Base-by-base conservation (phyloP, 2,329 filamentous ascomycete genomes). In the Thielaviopsis ethacetica region DNA sequence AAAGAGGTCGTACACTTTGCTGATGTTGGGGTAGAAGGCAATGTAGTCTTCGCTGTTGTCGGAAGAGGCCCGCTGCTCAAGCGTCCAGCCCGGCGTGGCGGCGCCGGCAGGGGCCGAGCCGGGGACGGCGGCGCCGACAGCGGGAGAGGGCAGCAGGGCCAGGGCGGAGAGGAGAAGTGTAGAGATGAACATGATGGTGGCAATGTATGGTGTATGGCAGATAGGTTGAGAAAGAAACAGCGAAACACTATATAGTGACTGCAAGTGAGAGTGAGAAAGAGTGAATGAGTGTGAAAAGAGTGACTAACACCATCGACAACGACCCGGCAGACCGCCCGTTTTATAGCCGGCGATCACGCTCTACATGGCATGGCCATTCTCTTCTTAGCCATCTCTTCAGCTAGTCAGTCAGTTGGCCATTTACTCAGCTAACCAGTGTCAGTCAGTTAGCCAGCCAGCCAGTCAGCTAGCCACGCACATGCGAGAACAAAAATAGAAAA, bases 141-240 rank as follows among this genome's bases (percentile, higher is more conserved):
- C 59, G 22, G 66, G 50, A 44, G 61, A 62, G 27, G 64, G 62
- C 52, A 63, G 54, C 44, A 63, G 56, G 53, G 65, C 61, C 44
- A 65, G 17, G 27, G 63, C 53, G 10, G 62, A 57, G 24, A 65
- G 49, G 50, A 65, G 21, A 57, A 66, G n/a, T 6, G 63, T 62
- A 50, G 64, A 65, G 64, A 65, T 56, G 56, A 64, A 57, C 66
- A 67, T 68, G n/a, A 12, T 59, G 60, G 21, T 17, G 15, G n/a
- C 19, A 3, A 17, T 56, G 12, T 7, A 19, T 26, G 6, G 22
- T 56, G 12, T 7, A 19, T n/a, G 19, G 12, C 3, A 19, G 26
- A 21, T 6, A 1, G 13, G 51, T 22, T n/a, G 21, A 56, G 24
- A 26, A 26, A 21, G 13, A 38, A 15, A 10, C 1, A 38, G 53